Base-by-base conservation (phyloP, 257 asterid genomes). In the Coffea canephora region DNA sequence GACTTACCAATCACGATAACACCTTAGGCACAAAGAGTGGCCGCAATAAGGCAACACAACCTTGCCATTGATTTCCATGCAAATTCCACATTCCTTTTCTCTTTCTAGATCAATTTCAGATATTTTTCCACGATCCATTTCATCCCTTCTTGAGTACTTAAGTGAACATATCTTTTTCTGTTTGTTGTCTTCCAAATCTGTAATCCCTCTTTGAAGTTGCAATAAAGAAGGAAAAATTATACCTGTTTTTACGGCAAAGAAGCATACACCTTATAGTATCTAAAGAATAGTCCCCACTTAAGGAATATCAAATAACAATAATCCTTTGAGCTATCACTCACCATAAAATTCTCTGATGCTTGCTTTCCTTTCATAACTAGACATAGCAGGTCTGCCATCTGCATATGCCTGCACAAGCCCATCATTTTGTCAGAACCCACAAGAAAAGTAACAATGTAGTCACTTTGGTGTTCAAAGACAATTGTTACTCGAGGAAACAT, bases 121-220 rank as follows among this genome's bases (percentile, higher is more conserved):
- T 5, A 80, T 8, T 19, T 71, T 62, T 0, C 76, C 81, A 39
- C 13, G 43, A 27, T n/a, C 45, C 49, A 52, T 66, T 45, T 81
- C 74, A 43, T 81, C 84, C 76, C 75, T 80, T 48, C 57, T 78
- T 39, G 82, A 46, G 79, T 86, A 86, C 79, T 76, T 72, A 41
- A 78, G 70, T 10, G 86, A 73, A 66, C 85, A 83, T 23, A 78
- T 67, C 81, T 78, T 80, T 79, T 79, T 86, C 83, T 86, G 88
- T 62, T 86, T 83, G 34, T 25, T 73, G 52, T 78, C 85, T 62
- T 86, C 89, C 25, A 80, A 55, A 34, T 86, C 87, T 31, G 89
- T 80, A 74, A 86, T 83, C 79, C 85, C 87, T 77, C 76, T 79
- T 86, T 77, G 87, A 73, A 86, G 84, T 86, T 86, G 87, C 83